Percentiles rank a stretch among this genome's conserved stretches.
Conservation (phyloP, 1,284 basidiomycete genomes). For the Cystobasidium slooffiae region DNA sequence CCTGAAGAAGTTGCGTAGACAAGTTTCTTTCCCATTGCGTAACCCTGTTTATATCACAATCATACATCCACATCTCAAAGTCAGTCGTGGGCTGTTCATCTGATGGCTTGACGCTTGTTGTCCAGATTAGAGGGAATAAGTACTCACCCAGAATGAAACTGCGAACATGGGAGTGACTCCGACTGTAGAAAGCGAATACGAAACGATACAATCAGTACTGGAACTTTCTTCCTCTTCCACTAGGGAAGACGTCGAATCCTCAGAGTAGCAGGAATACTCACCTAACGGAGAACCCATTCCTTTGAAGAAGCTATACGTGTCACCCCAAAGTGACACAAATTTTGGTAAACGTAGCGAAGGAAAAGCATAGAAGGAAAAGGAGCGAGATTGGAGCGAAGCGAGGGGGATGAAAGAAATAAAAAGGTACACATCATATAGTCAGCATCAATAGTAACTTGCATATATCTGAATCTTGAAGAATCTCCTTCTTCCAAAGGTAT, state of each 20-base stretch:
- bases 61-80: not conserved
- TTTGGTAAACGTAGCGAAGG: not conserved
- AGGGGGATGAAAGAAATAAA: no score
- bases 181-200: conserved; percentile 56
- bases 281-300: conserved; percentile 90
- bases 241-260: no score
- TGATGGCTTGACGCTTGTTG: no score
- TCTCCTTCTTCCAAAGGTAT: not conserved
- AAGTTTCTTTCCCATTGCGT: conserved; percentile 89
- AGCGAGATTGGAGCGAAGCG: no score
- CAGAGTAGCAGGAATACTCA: not conserved
- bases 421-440: no score
- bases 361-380: no score
- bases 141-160: conserved; percentile 90
- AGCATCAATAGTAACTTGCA: no score
- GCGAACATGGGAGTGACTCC: conserved; percentile 99
- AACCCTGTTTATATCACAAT: conserved; percentile 66
- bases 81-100: not conserved
- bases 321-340: not conserved
- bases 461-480: no score
- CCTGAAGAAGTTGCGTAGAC: conserved; percentile 68
- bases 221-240: not conserved
- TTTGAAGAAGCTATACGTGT: conserved; percentile 75
- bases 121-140: not conserved
- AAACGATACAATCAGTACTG: not conserved